Percentiles rank a stretch among this genome's conserved stretches.
These are phyloP conservation scores for Penicillium sp. DNA, from an alignment of 2,329 filamentous ascomycete species.

Conservation along the genomic window DNA sequence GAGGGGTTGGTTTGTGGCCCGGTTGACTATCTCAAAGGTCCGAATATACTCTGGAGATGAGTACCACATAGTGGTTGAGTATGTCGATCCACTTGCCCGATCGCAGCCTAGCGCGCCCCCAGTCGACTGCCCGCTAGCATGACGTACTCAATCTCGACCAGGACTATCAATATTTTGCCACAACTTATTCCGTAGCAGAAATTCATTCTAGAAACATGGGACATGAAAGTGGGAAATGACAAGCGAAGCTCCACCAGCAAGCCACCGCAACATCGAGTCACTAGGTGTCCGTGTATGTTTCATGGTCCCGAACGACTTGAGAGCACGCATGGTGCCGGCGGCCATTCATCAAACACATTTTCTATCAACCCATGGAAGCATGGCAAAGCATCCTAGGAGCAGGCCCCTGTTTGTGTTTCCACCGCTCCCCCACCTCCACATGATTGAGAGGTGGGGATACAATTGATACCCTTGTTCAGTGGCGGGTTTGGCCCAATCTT, in stretches of 20 bases:
- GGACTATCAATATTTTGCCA: background rate
- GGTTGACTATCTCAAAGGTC: no score
- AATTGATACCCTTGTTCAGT: conserved; percentile 8
- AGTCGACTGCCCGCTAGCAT: background rate
- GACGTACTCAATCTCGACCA: background rate
- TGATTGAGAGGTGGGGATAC: background rate
- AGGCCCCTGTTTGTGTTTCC: background rate
- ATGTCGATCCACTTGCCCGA: conserved; percentile 4
- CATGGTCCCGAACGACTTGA: no score
- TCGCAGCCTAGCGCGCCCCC: background rate
- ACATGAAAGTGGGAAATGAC: background rate
- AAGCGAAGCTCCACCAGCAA: background rate
- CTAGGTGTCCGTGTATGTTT: no score
- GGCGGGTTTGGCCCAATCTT: conserved; percentile 12
- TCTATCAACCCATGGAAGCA: background rate
- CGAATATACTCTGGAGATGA: background rate
- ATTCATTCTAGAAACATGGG: no score
- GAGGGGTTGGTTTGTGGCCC: no score
- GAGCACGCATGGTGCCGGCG: background rate
- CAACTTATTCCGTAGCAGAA: no score
- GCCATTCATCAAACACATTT: background rate
- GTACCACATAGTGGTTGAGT: background rate
- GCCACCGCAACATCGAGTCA: background rate
- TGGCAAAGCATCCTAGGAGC: background rate
- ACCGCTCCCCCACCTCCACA: background rate